A percentile compares a stretch with the other conserved stretches of the same genome.
Conservation (phyloP, 768 basidiomycete genomes). For the Mycena vulgaris region DNA sequence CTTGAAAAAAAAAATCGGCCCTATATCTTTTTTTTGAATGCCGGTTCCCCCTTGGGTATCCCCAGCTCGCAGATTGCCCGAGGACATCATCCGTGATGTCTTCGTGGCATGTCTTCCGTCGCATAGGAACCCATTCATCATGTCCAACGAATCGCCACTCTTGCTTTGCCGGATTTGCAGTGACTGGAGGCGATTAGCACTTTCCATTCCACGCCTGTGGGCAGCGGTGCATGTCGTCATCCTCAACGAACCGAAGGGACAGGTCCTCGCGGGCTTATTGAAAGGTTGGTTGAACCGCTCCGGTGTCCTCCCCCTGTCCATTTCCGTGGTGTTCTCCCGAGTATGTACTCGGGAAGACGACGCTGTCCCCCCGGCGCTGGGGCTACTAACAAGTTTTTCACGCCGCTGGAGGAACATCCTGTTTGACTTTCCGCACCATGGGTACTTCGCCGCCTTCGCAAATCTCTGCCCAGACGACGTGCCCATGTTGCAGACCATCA, state of each 20-base stretch:
- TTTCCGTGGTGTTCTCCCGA: background rate
- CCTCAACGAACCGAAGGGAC: background rate
- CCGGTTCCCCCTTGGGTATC: no score
- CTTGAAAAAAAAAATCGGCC: no score
- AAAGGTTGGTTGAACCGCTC: background rate
- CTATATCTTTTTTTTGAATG: no score
- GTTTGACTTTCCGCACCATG: background rate
- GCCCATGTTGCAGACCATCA: background rate
- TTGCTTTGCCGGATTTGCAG: slow-evolving; percentile 15
- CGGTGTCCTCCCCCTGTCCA: background rate
- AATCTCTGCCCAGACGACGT: background rate
- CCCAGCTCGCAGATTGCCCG: slow-evolving; percentile 10
- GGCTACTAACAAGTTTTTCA: background rate
- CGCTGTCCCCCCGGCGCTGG: background rate
- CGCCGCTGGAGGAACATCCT: background rate
- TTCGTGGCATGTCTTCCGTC: slow-evolving; percentile 1
- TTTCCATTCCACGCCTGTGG: slow-evolving; percentile 10
- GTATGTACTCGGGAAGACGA: background rate
- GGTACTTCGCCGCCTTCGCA: background rate
- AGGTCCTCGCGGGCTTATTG: background rate
- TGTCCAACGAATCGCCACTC: background rate
- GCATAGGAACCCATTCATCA: background rate
- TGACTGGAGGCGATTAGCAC: slow-evolving; percentile 2
- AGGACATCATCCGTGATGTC: slow-evolving; percentile 4
- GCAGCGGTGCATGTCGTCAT: slow-evolving; percentile 6